Base-by-base conservation (phyloP, 2,329 filamentous ascomycete genomes). In the Colletotrichum neosansevieriae region DNA sequence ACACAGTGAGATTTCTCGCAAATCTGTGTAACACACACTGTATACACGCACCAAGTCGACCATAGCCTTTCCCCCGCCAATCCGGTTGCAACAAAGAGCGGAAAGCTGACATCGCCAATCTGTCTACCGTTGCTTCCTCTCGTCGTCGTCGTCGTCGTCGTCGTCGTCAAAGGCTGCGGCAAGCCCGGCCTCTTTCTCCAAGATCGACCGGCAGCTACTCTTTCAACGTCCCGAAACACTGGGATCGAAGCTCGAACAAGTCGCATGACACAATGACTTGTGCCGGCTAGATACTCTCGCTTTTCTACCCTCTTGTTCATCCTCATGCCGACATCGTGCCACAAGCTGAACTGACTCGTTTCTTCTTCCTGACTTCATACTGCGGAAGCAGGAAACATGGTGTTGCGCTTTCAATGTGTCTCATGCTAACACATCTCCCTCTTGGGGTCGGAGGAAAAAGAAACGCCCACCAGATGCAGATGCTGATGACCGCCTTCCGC, bases 141-240 rank as follows among this genome's bases (percentile, higher is more conserved):
- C 21, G 21, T 21, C 21, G 21, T 21, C 21, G 21, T 34, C 13
- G 49, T 50, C 19, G 29, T 6, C 13, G 21, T 34, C 13, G 49
- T 50, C 19, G 29, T 6, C 13, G 11, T 40, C 63, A 47, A 61
- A 47, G 47, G 6, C 36, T 19, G 10, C n/a, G n/a, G 13, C 5
- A 21, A 9, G 29, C 11, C 47, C 29, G 24, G 17, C 38, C 21
- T 4, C 13, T 38, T 21, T 29, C 7, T 17, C 17, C 32, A 9
- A 38, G 57, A 32, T 19, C 19, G 29, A 19, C 36, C 47, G 21
- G 49, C 49, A 53, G 29, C 38, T 54, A 40, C 42, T 54, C 63
- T 34, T 56, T 50, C 58, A 62, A 62, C 63, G 17, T 63, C 59
- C 45, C 59, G 51, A 58, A 38, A 63, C 58, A 63, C 29, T 38